These are phyloP conservation scores for Tephrocybe sp. DNA, from an alignment of 768 basidiomycete species.

Conservation along the genomic window DNA sequence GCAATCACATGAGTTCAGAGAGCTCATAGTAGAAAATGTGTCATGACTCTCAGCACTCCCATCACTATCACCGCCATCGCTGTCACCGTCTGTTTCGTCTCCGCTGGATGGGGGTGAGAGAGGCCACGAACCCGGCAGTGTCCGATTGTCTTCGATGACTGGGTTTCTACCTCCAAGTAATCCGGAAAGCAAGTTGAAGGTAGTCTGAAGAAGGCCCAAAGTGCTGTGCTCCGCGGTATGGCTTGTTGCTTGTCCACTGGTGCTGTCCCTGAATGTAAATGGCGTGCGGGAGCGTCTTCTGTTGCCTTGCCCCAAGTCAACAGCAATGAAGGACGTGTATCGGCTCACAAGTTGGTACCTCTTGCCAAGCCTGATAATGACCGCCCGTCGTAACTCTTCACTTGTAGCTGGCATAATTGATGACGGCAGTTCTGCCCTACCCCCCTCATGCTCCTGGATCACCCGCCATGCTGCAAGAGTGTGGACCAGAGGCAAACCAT, in stretches of 20 bases:
- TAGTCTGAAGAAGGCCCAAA: background rate
- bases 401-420: constrained; percentile 26
- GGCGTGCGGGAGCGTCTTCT: background rate
- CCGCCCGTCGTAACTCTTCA: constrained; percentile 39
- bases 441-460: constrained; percentile 50
- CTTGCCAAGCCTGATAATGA: constrained; percentile 50
- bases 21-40: constrained; percentile 50
- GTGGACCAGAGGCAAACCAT: constrained; percentile 44
- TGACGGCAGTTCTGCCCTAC: constrained; percentile 30
- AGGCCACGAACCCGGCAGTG: constrained; percentile 23
- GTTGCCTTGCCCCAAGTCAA: constrained; percentile 35
- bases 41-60: constrained; percentile 22
- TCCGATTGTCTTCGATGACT: background rate
- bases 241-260: background rate
- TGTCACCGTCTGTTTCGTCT: constrained; percentile 23
- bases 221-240: background rate
- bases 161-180: background rate
- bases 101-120: constrained; percentile 15
- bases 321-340: constrained; percentile 58
- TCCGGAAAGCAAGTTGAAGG: constrained; percentile 1
- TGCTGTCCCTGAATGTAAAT: background rate
- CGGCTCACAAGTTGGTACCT: constrained; percentile 51
- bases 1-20: constrained; percentile 40
- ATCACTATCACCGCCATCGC: constrained; percentile 1
- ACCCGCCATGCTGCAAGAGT: constrained; percentile 53